A percentile compares a stretch with the other conserved stretches of the same genome.
Evolutionary conservation across 768 basidiomycete species (phyloP).

Genomic region (Kwoniella newhampshirensis): DNA sequence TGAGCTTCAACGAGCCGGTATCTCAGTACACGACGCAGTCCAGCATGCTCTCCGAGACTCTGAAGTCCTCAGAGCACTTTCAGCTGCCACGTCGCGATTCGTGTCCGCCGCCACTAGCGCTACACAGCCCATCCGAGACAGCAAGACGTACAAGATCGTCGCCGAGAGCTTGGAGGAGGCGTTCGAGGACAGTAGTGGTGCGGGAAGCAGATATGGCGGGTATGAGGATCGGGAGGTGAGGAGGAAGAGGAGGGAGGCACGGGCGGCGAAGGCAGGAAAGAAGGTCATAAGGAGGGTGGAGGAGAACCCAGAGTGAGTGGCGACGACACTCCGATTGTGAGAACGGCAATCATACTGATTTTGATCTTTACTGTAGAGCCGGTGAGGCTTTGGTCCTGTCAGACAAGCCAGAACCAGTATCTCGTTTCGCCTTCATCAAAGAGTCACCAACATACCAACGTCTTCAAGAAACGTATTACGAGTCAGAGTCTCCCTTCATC

Average conservation of each 20-base stretch:
- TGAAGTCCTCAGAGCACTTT: constrained; percentile 91
- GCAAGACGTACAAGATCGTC: constrained; percentile 86
- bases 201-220: constrained; percentile 69
- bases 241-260: constrained; percentile 70
- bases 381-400: constrained; percentile 77
- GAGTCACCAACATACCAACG: constrained; percentile 42
- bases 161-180: constrained; percentile 88
- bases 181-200: constrained; percentile 81
- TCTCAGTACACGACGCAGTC: constrained; percentile 73
- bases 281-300: constrained; percentile 59
- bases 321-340: constrained; percentile 10
- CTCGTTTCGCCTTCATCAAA: constrained; percentile 36
- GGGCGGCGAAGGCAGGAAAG: constrained; percentile 73
- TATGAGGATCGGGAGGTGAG: constrained; percentile 94
- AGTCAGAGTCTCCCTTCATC: constrained; percentile 89
- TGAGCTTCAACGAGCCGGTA: constrained; percentile 80
- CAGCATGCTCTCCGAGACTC: constrained; percentile 84
- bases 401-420: constrained; percentile 30
- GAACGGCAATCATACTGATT: not conserved
- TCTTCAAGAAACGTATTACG: constrained; percentile 66
- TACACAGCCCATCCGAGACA: constrained; percentile 96
- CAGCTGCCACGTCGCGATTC: constrained; percentile 78
- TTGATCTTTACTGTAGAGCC: constrained; percentile 60
- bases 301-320: constrained; percentile 76
- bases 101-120: constrained; percentile 81